These are phyloP conservation scores for Helenozyma baotianmanensis DNA, from an alignment of 805 yeast species.

Conservation along the genomic window DNA sequence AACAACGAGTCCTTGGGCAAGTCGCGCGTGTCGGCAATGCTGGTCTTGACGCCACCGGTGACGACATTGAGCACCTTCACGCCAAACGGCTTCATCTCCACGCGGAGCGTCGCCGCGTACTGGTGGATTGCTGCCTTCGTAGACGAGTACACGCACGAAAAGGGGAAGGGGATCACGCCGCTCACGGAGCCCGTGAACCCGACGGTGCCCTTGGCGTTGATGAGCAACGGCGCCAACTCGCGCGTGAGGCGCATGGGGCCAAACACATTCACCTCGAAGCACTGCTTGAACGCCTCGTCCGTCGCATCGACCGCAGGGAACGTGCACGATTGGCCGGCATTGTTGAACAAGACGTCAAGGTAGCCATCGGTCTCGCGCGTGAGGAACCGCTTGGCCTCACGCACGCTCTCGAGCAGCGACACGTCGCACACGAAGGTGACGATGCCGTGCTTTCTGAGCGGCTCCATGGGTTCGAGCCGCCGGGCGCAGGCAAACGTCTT, in stretches of 20 bases:
- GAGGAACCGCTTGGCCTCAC: slow-evolving; percentile 40
- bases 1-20: slow-evolving; percentile 54
- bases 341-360: slow-evolving; percentile 62
- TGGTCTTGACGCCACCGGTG: slow-evolving; percentile 73
- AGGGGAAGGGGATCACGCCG: slow-evolving; percentile 67
- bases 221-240: slow-evolving; percentile 50
- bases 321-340: slow-evolving; percentile 75
- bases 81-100: slow-evolving; percentile 68
- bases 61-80: slow-evolving; percentile 65
- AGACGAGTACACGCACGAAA: slow-evolving; percentile 60
- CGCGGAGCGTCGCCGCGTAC: slow-evolving; percentile 56
- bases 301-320: slow-evolving; percentile 65
- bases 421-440: slow-evolving; percentile 55
- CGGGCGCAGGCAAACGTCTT: slow-evolving; percentile 73
- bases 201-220: slow-evolving; percentile 63
- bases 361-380: slow-evolving; percentile 39
- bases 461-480: slow-evolving; percentile 56
- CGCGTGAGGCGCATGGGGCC: slow-evolving; percentile 65
- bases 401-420: slow-evolving; percentile 44
- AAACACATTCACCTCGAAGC: slow-evolving; percentile 63
- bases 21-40: slow-evolving; percentile 62
- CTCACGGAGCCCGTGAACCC: slow-evolving; percentile 73
- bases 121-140: slow-evolving; percentile 74
- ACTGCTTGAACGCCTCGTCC: slow-evolving; percentile 47
- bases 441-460: slow-evolving; percentile 43